Evolutionary conservation across 2,329 filamentous ascomycete species (phyloP).

Genomic region (Hyphodiscus sp.): DNA sequence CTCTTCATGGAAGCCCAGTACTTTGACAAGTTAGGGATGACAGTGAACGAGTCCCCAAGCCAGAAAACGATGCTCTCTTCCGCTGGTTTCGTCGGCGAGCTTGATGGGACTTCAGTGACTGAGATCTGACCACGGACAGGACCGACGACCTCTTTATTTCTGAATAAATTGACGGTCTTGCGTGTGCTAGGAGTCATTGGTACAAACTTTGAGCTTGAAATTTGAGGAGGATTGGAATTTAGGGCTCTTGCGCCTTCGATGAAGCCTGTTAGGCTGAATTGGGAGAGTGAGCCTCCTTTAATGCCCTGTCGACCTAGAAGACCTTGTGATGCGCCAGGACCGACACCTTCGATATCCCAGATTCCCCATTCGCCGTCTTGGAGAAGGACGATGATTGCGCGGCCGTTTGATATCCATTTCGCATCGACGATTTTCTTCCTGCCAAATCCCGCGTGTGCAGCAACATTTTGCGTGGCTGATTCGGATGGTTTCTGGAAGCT

Average conservation of each 20-base stretch:
- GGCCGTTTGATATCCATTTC: constrained; percentile 54
- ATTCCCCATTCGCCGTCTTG: constrained; percentile 62
- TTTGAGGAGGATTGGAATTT: constrained; percentile 18
- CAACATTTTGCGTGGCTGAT: constrained; percentile 39
- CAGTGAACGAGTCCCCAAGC: constrained; percentile 26
- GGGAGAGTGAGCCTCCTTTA: constrained; percentile 50
- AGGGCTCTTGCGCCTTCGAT: constrained; percentile 47
- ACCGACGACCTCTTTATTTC: constrained; percentile 10
- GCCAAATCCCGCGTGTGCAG: constrained; percentile 38
- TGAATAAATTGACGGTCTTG: constrained; percentile 26
- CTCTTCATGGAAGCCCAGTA: constrained; percentile 27
- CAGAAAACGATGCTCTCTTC: constrained; percentile 31
- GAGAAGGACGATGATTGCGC: constrained; percentile 51
- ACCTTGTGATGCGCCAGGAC: constrained; percentile 42
- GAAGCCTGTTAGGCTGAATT: constrained; percentile 52
- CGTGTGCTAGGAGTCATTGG: constrained; percentile 60
- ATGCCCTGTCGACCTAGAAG: constrained; percentile 34
- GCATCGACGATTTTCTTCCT: constrained; percentile 58
- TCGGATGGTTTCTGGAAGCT: constrained; percentile 24
- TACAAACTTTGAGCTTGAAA: constrained; percentile 44
- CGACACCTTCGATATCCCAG: constrained; percentile 57
- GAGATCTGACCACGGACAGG: constrained; percentile 25
- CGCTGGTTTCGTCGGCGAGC: constrained; percentile 19
- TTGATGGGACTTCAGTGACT: constrained; percentile 21
- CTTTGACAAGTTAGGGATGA: constrained; percentile 28